Evolutionary conservation across 164 flowering plant genomes (phyloP).

Genomic region (Liriodendron chinense): DNA sequence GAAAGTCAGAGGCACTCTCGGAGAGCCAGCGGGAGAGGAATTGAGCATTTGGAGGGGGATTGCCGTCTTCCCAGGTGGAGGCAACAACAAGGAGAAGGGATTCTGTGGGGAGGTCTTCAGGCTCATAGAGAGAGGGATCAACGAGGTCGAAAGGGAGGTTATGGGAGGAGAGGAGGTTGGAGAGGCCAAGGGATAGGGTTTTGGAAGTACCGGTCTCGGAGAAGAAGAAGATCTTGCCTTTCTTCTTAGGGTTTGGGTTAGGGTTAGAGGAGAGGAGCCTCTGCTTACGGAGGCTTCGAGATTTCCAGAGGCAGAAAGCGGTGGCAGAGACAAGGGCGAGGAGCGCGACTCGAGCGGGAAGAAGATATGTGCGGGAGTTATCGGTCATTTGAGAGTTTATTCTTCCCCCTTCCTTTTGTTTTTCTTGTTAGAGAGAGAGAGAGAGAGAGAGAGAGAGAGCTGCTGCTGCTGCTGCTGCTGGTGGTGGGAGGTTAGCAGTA

Average conservation of each 20-base stretch:
- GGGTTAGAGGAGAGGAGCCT: conserved; percentile 24
- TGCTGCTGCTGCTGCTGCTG: too few species aligned
- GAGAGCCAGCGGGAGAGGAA: conserved; percentile 76
- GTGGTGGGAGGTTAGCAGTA: too few species aligned
- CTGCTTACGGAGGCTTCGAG: conserved; percentile 51
- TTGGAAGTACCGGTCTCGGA: conserved; percentile 90
- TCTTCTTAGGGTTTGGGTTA: conserved; percentile 10
- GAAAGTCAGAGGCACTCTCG: conserved; percentile 81
- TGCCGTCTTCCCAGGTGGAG: conserved; percentile 94
- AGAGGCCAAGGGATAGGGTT: conserved; percentile 74
- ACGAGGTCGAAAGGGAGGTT: conserved; percentile 53
- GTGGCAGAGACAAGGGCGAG: conserved; percentile 68
- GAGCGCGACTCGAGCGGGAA: conserved; percentile 39
- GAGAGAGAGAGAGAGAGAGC: too few species aligned
- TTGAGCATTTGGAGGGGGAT: conserved; percentile 44
- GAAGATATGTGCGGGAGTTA: too few species aligned
- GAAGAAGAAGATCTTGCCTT: conserved; percentile 65
- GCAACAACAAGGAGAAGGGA: conserved; percentile 59
- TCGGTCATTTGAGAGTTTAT: too few species aligned
- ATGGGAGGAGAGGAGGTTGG: conserved; percentile 31
- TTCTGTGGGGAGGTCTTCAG: conserved; percentile 85
- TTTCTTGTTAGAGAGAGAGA: too few species aligned
- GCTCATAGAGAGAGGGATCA: conserved; percentile 74
- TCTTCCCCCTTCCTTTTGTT: too few species aligned
- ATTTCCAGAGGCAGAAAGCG: conserved; percentile 68